These are phyloP conservation scores for Chalciporus piperatus DNA, from an alignment of 768 basidiomycete species.

Conservation along the genomic window DNA sequence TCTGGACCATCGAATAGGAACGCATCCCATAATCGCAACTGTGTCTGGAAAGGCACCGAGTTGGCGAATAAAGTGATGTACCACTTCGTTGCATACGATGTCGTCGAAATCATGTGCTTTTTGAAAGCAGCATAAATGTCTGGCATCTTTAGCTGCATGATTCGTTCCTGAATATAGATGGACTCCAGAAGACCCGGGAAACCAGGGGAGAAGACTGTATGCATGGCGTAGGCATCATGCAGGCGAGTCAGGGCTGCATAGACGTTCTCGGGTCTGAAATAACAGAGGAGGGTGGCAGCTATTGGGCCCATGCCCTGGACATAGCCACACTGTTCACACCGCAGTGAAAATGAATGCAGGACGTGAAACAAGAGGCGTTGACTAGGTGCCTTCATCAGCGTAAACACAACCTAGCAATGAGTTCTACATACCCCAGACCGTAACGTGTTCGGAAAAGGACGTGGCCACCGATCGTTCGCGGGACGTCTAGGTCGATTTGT, in stretches of 20 bases:
- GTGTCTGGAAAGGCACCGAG: constrained; percentile 92
- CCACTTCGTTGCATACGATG: constrained; percentile 98
- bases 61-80: constrained; percentile 98
- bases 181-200: constrained; percentile 94
- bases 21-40: constrained; percentile 92
- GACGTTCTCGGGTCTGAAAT: constrained; percentile 86
- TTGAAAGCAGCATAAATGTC: constrained; percentile 83
- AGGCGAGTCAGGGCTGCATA: constrained; percentile 84
- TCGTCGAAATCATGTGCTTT: constrained; percentile 87
- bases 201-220: constrained; percentile 86
- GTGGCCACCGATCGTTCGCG: constrained; percentile 92
- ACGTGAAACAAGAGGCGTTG: constrained; percentile 96
- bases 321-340: constrained; percentile 87
- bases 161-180: constrained; percentile 93
- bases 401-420: neutral
- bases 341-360: constrained; percentile 85
- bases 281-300: constrained; percentile 90
- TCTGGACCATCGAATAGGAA: constrained; percentile 91
- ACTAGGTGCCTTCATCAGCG: constrained; percentile 38
- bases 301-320: constrained; percentile 99
- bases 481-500: constrained; percentile 97
- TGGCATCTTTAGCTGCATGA: constrained; percentile 86
- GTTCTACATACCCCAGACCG: constrained; percentile 78
- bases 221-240: constrained; percentile 86
- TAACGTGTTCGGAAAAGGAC: constrained; percentile 94